Conservation (phyloP, 2,329 filamentous ascomycete genomes). For the Mariannaea sp. region DNA sequence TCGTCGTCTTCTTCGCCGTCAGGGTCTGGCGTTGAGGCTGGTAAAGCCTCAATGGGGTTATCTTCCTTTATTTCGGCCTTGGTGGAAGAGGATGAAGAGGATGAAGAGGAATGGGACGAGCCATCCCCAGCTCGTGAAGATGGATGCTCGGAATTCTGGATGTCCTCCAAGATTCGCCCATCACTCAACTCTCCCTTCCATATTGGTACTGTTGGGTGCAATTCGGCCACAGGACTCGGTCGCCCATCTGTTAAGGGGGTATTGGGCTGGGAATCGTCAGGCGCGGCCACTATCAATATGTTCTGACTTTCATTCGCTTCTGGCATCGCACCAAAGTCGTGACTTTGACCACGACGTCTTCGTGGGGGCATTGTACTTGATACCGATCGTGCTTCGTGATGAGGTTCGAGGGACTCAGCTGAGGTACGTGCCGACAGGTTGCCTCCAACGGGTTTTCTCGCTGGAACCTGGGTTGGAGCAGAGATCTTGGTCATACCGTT, state of each 20-base stretch:
- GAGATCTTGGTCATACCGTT: conserved; percentile 64
- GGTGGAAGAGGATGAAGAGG: conserved; percentile 2
- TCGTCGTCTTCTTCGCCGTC: conserved; percentile 42
- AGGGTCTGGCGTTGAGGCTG: conserved; percentile 17
- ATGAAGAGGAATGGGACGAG: not conserved
- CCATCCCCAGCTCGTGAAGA: conserved; percentile 15
- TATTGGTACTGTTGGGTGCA: conserved; percentile 27
- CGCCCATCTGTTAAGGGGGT: conserved; percentile 52
- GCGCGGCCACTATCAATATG: conserved; percentile 68
- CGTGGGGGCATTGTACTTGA: conserved; percentile 44
- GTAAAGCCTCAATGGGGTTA: conserved; percentile 7
- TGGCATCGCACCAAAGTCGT: conserved; percentile 34
- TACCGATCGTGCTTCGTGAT: conserved; percentile 15
- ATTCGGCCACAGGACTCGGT: conserved; percentile 47
- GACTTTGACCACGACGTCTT: conserved; percentile 44
- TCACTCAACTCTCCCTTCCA: conserved; percentile 24
- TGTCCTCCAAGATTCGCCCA: conserved; percentile 22
- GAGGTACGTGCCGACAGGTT: conserved; percentile 35
- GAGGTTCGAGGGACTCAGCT: conserved; percentile 33
- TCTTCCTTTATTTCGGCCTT: not conserved
- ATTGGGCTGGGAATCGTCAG: conserved; percentile 63
- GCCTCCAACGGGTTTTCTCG: conserved; percentile 65
- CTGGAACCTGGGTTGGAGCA: conserved; percentile 59
- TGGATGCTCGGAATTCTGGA: conserved; percentile 23
- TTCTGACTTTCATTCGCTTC: conserved; percentile 52